Evolutionary conservation across 768 basidiomycete genomes (phyloP).

Genomic region (Lentinula aciculospora): DNA sequence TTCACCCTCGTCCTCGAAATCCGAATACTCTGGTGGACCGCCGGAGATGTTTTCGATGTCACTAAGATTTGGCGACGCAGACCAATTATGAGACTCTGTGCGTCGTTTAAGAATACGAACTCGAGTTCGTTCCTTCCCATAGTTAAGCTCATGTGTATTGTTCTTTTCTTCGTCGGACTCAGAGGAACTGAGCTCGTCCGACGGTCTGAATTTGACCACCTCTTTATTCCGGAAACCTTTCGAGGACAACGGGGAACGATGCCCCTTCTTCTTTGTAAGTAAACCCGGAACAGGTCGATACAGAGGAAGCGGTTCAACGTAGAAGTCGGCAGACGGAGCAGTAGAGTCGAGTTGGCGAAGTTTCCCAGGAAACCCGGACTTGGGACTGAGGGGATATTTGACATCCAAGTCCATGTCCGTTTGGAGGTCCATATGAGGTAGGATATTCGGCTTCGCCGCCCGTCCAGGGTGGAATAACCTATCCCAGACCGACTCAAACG

Average conservation of each 20-base stretch:
- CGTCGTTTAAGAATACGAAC: constrained; percentile 23
- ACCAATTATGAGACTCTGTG: constrained; percentile 1
- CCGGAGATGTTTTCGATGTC: constrained; percentile 15
- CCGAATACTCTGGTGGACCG: constrained; percentile 33
- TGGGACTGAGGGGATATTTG: constrained; percentile 8
- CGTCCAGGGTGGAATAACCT: constrained; percentile 37
- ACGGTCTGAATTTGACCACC: constrained; percentile 20
- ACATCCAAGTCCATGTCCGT: constrained; percentile 20
- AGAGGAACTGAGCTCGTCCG: constrained; percentile 22
- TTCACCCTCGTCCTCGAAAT: constrained; percentile 40
- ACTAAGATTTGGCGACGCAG: constrained; percentile 13
- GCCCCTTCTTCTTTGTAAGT: constrained; percentile 17
- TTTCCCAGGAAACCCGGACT: neutral
- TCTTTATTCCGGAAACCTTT: constrained; percentile 16
- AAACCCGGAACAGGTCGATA: constrained; percentile 15
- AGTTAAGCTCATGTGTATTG: constrained; percentile 16
- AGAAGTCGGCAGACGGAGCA: constrained; percentile 1
- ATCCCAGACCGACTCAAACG: constrained; percentile 49
- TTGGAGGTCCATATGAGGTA: too few species aligned
- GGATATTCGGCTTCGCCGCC: constrained; percentile 8
- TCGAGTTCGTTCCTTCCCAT: constrained; percentile 36
- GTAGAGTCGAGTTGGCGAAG: constrained; percentile 16
- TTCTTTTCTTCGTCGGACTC: constrained; percentile 27
- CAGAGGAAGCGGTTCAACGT: constrained; percentile 10
- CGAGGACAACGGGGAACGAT: neutral